Percentiles rank a stretch among this genome's conserved stretches.
Conservation (phyloP, 2,329 filamentous ascomycete genomes). For the Alternaria incomplexa region DNA sequence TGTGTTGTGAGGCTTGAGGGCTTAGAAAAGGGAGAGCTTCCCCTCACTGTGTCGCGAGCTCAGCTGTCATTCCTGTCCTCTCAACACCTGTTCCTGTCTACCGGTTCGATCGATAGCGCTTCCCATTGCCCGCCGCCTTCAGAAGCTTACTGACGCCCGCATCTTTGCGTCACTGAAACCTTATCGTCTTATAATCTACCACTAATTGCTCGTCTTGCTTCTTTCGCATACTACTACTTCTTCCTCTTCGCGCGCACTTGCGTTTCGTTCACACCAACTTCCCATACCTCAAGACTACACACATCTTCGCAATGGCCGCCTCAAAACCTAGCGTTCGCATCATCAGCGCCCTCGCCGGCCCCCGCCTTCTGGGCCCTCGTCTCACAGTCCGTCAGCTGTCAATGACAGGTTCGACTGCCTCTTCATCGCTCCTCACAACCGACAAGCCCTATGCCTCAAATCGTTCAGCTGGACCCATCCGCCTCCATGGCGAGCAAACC, state of each 20-base stretch:
- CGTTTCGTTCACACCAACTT: neutral
- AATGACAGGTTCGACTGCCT: slow-evolving; percentile 66
- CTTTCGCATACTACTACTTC: neutral
- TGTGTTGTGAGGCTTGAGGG: slow-evolving; percentile 4
- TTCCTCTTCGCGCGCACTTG: neutral
- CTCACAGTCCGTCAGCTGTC: slow-evolving; percentile 58
- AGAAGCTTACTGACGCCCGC: slow-evolving; percentile 1
- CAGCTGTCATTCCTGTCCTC: slow-evolving; percentile 3
- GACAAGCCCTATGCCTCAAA: slow-evolving; percentile 56
- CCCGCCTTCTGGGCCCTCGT: slow-evolving; percentile 52
- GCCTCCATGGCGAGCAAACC: slow-evolving; percentile 58
- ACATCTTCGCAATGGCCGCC: slow-evolving; percentile 11
- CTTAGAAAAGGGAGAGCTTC: slow-evolving; percentile 21
- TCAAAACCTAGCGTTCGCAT: slow-evolving; percentile 16
- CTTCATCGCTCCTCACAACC: slow-evolving; percentile 56
- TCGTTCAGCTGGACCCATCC: slow-evolving; percentile 52
- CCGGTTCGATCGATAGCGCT: neutral
- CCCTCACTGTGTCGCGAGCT: slow-evolving; percentile 14
- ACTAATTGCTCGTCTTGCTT: slow-evolving; percentile 1
- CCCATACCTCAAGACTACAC: neutral
- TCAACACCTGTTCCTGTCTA: slow-evolving; percentile 3
- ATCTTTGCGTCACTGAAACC: neutral
- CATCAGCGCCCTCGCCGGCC: slow-evolving; percentile 47
- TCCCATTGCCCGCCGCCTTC: slow-evolving; percentile 2
- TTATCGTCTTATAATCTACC: slow-evolving; percentile 4